A percentile compares a stretch with the other conserved stretches of the same genome.
These are phyloP conservation scores for Magnolia sinica DNA, from an alignment of 164 flowering plant genomes.

Conservation along the genomic window DNA sequence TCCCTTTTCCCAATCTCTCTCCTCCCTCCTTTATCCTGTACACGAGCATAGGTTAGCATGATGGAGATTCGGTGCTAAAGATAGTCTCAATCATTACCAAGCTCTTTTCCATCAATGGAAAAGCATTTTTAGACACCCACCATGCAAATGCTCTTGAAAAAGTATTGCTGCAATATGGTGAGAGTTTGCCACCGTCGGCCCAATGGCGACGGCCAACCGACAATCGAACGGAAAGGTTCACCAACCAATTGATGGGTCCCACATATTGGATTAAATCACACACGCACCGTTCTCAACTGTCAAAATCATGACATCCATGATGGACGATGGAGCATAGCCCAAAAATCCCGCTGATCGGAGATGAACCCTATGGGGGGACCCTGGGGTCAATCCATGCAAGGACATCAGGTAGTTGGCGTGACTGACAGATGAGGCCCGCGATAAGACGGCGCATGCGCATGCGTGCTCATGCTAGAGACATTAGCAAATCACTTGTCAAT, in stretches of 20 bases:
- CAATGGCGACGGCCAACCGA: too few relatives aligned
- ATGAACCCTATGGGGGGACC: not conserved
- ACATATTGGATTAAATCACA: not conserved
- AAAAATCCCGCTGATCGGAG: not conserved
- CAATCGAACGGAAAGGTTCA: too few relatives aligned
- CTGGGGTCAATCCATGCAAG: not conserved
- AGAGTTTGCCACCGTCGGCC: not conserved
- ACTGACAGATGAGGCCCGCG: not conserved
- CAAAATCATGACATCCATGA: not conserved
- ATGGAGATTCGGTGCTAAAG: conserved; percentile 6
- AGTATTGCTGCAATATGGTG: not conserved
- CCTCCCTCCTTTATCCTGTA: not conserved
- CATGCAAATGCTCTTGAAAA: not conserved
- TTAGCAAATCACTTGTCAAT: not conserved
- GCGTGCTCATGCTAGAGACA: not conserved
- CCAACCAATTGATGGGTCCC: not conserved
- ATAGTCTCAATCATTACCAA: not conserved
- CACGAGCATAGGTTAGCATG: conserved; percentile 2
- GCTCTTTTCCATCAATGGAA: not conserved
- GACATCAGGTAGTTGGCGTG: not conserved
- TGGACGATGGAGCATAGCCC: not conserved
- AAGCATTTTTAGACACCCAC: conserved; percentile 2
- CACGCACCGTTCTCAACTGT: not conserved
- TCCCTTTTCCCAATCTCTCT: not conserved
- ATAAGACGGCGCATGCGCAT: not conserved